These are phyloP conservation scores for Elaeis guineensis DNA, from an alignment of 176 grass and related monocot genomes.

Conservation along the genomic window DNA sequence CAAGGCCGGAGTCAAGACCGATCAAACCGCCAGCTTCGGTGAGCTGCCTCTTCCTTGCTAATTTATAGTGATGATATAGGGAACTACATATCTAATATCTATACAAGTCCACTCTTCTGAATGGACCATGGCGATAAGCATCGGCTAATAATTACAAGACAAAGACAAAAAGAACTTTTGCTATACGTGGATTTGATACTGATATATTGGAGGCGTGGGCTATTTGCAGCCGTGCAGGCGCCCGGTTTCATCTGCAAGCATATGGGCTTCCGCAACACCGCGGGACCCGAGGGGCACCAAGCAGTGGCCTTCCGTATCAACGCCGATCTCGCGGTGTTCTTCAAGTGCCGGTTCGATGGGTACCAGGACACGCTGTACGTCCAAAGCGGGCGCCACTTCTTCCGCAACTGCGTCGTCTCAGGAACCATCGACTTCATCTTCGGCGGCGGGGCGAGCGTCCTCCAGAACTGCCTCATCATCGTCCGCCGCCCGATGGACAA, in stretches of 20 bases:
- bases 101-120: too few species aligned
- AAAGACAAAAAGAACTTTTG: too few species aligned
- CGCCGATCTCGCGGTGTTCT: conserved; percentile 55
- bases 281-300: conserved; percentile 66
- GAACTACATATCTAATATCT: too few species aligned
- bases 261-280: conserved; percentile 82
- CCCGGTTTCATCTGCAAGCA: conserved; percentile 74
- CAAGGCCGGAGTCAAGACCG: conserved; percentile 36
- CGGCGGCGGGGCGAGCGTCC: conserved; percentile 58
- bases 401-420: conserved; percentile 68
- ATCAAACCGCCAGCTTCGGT: conserved; percentile 64
- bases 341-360: conserved; percentile 72
- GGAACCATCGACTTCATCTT: conserved; percentile 90
- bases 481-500: conserved; percentile 57
- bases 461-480: conserved; percentile 85
- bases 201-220: too few species aligned
- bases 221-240: conserved; percentile 39
- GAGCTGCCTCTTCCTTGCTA: not conserved
- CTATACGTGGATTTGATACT: too few species aligned
- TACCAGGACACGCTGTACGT: conserved; percentile 89
- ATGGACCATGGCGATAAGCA: too few species aligned
- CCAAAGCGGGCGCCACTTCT: conserved; percentile 62
- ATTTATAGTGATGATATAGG: too few species aligned
- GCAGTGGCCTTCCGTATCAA: conserved; percentile 72
- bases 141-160: too few species aligned